phyloP scores from a whole-genome alignment of 495 filamentous ascomycete species.

The Podospora pseudocomata region DNA sequence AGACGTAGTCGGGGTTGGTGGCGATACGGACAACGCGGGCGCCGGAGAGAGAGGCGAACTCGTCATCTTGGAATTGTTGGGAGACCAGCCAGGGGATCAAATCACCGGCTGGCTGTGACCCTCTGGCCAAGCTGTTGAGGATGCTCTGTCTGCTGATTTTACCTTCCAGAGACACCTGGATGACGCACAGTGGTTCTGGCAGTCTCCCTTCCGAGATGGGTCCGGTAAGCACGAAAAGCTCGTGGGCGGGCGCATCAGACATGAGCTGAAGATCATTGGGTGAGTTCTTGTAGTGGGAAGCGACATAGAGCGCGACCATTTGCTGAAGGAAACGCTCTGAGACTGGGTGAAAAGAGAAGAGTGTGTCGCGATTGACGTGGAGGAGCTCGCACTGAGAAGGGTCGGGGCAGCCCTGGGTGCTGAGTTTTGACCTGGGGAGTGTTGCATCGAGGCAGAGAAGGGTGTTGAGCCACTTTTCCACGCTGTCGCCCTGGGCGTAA shows the following conservation, averaged over 20 bases:
- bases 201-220: slow-evolving; percentile 78
- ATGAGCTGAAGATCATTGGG: slow-evolving; percentile 97
- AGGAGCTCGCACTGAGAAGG: slow-evolving; percentile 86
- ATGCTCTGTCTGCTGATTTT: slow-evolving; percentile 92
- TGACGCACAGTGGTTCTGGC: slow-evolving; percentile 90
- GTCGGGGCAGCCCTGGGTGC: slow-evolving; percentile 79
- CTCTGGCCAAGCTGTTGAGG: slow-evolving; percentile 79
- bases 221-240: slow-evolving; percentile 91
- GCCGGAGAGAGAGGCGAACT: slow-evolving; percentile 90
- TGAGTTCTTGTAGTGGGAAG: slow-evolving; percentile 97
- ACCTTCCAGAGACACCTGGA: slow-evolving; percentile 93
- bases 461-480: slow-evolving; percentile 95
- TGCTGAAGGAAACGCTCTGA: slow-evolving; percentile 96
- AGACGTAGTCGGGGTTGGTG: slow-evolving; percentile 86
- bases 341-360: slow-evolving; percentile 96
- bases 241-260: slow-evolving; percentile 95
- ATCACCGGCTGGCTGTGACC: slow-evolving; percentile 87
- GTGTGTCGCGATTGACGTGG: slow-evolving; percentile 91
- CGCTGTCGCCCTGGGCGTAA: slow-evolving; percentile 84
- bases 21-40: slow-evolving; percentile 93
- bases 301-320: slow-evolving; percentile 98
- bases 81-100: slow-evolving; percentile 97
- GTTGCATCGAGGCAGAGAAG: slow-evolving; percentile 92
- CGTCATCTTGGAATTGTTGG: slow-evolving; percentile 97
- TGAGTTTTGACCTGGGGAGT: slow-evolving; percentile 68